Evolutionary conservation across 106 monocot species (phyloP).

Genomic region (Dioscorea alata): DNA sequence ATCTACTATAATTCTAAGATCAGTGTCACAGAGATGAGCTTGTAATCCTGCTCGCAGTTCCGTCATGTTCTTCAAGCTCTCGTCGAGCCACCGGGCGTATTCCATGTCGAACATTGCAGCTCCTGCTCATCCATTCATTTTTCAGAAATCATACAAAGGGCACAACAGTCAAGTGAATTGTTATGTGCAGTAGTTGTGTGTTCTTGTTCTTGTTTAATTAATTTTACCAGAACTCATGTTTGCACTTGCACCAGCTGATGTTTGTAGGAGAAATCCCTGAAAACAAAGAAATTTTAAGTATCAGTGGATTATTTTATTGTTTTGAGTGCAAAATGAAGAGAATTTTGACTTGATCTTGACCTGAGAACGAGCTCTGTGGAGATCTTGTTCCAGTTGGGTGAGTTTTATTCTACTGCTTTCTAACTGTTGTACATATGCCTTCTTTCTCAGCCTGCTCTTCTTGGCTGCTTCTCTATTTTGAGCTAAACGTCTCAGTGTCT

Average conservation of each 20-base stretch:
- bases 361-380: constrained; percentile 69
- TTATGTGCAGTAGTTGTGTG: not conserved
- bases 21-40: constrained; percentile 53
- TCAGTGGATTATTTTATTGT: not conserved
- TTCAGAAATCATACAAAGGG: not conserved
- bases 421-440: constrained; percentile 84
- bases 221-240: constrained; percentile 64
- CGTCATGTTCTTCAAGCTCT: constrained; percentile 51
- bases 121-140: constrained; percentile 10
- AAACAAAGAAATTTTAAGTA: not conserved
- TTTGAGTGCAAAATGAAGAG: not conserved
- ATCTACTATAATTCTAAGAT: constrained; percentile 69
- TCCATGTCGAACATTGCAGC: constrained; percentile 83
- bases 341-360: constrained; percentile 15
- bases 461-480: constrained; percentile 81
- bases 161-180: not conserved
- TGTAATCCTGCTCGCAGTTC: constrained; percentile 65
- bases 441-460: constrained; percentile 80
- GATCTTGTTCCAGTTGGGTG: constrained; percentile 70
- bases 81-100: constrained; percentile 81
- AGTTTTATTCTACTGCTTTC: constrained; percentile 67
- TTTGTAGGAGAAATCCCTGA: constrained; percentile 63
- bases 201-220: not conserved
- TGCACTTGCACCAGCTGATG: constrained; percentile 43
- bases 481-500: constrained; percentile 52